phyloP scores from a whole-genome alignment of 768 basidiomycete genomes.

The Podaxis sp. region DNA sequence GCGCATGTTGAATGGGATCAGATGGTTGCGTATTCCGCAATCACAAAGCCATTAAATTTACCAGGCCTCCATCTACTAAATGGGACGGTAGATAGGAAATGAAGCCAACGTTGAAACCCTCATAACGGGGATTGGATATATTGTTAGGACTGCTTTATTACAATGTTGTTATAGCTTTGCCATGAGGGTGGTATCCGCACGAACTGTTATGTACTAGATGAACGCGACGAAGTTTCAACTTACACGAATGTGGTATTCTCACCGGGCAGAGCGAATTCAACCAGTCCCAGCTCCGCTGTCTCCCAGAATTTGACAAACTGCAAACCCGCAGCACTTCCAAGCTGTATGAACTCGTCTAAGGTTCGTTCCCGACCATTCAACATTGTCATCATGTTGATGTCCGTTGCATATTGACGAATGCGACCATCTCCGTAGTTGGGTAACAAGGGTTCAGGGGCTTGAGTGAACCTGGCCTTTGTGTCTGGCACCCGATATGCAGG shows the following conservation, averaged over 20 bases:
- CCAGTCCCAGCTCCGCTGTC: conserved; percentile 26
- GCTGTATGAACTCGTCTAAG: conserved; percentile 35
- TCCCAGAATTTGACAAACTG: conserved; percentile 34
- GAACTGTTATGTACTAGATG: not conserved
- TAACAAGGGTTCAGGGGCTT: conserved; percentile 45
- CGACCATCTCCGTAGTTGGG: conserved; percentile 47
- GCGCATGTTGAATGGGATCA: conserved; percentile 9
- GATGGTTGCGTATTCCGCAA: conserved; percentile 7
- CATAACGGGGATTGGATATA: not conserved
- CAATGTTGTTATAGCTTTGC: not conserved
- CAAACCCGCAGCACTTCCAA: conserved; percentile 31
- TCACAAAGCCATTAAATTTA: conserved; percentile 4
- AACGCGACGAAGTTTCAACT: not conserved
- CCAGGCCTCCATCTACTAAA: not conserved
- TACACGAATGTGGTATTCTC: not conserved
- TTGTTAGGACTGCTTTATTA: not conserved
- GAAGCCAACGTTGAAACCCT: not conserved
- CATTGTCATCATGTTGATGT: conserved; percentile 44
- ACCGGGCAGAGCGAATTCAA: conserved; percentile 24
- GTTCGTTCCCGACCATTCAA: conserved; percentile 45
- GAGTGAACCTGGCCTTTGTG: not conserved
- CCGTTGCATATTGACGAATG: conserved; percentile 39
- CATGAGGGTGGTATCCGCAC: not conserved
- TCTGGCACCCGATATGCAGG: conserved; percentile 20
- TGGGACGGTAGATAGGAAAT: not conserved